phyloP scores from a whole-genome alignment of 169 alveolate species.

The Eimeria sp. region DNA sequence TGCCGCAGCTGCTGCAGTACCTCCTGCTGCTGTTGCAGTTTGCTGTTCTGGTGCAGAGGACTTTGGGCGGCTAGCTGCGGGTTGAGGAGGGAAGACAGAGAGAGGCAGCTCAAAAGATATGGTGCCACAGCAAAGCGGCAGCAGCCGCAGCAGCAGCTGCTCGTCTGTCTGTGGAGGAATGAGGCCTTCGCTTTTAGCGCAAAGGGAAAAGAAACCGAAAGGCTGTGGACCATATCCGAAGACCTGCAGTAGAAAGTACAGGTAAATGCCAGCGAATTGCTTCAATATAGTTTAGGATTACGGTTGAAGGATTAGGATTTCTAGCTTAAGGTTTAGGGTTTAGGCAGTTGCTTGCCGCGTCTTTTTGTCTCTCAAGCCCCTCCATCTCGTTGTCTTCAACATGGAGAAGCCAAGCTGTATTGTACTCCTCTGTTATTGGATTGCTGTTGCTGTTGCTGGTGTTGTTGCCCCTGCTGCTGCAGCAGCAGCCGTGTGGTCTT shows the following conservation, averaged over 20 bases:
- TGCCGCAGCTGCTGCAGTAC: background rate
- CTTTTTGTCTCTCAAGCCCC: slow-evolving; percentile 1
- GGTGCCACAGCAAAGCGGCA: slow-evolving; percentile 71
- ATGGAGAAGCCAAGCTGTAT: slow-evolving; percentile 56
- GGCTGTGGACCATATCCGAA: slow-evolving; percentile 58
- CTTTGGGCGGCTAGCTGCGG: background rate
- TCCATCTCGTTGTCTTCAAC: slow-evolving; percentile 15
- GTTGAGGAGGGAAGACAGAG: slow-evolving; percentile 26
- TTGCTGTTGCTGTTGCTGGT: background rate
- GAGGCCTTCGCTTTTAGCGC: background rate
- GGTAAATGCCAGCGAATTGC: background rate
- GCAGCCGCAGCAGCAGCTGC: slow-evolving; percentile 43
- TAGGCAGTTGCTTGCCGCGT: slow-evolving; percentile 35
- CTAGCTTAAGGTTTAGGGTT: slow-evolving; percentile 5
- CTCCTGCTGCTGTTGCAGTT: background rate
- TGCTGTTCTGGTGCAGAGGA: background rate
- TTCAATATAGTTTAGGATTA: background rate
- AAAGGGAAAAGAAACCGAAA: slow-evolving; percentile 31
- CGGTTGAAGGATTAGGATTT: background rate
- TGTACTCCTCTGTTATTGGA: background rate
- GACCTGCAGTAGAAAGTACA: background rate
- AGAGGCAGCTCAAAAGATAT: slow-evolving; percentile 25
- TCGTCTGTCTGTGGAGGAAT: background rate
- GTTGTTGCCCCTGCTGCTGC: slow-evolving; percentile 9
- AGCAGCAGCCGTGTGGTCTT: background rate